These are phyloP conservation scores for Dothiorella sarmentorum DNA, from an alignment of 2,329 filamentous ascomycete species.

Conservation along the genomic window DNA sequence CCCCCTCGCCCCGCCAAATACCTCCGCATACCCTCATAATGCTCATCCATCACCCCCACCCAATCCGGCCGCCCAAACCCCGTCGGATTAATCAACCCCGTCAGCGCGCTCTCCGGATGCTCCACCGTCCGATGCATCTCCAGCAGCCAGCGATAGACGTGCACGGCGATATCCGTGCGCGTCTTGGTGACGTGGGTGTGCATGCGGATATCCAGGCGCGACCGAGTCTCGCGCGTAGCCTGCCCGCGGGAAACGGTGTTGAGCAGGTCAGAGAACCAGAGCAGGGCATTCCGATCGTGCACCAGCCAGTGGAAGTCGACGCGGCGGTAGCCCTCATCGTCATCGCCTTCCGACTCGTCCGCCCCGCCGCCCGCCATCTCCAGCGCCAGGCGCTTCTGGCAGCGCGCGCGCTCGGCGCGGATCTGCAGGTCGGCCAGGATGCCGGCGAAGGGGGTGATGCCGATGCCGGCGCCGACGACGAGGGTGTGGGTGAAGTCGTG, in stretches of 20 bases:
- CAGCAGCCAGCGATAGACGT: slow-evolving; percentile 56
- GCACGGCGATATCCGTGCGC: slow-evolving; percentile 50
- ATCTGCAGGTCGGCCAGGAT: slow-evolving; percentile 54
- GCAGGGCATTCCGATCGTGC: slow-evolving; percentile 53
- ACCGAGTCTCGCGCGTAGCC: slow-evolving; percentile 23
- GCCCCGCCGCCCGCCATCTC: no score
- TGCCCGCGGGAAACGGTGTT: slow-evolving; percentile 44
- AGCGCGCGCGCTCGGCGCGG: slow-evolving; percentile 24
- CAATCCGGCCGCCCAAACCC: slow-evolving; percentile 56
- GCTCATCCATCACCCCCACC: slow-evolving; percentile 49
- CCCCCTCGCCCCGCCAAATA: slow-evolving; percentile 17
- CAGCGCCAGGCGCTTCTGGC: no score
- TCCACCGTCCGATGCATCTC: slow-evolving; percentile 54
- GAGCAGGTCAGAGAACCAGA: slow-evolving; percentile 57
- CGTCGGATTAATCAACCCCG: slow-evolving; percentile 52
- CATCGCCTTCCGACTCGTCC: no score
- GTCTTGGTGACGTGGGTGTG: slow-evolving; percentile 57
- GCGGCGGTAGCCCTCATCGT: slow-evolving; percentile 42
- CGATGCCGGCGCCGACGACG: slow-evolving; percentile 31
- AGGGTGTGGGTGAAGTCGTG: slow-evolving; percentile 57
- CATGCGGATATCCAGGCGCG: slow-evolving; percentile 53
- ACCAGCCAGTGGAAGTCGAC: slow-evolving; percentile 62
- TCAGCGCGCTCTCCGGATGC: slow-evolving; percentile 52
- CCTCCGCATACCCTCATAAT: slow-evolving; percentile 51
- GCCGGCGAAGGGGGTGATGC: slow-evolving; percentile 57